A percentile compares a stretch with the other conserved stretches of the same genome.
These are phyloP conservation scores for Simplicillium sp. DNA, from an alignment of 2,329 filamentous ascomycete genomes.

Conservation along the genomic window DNA sequence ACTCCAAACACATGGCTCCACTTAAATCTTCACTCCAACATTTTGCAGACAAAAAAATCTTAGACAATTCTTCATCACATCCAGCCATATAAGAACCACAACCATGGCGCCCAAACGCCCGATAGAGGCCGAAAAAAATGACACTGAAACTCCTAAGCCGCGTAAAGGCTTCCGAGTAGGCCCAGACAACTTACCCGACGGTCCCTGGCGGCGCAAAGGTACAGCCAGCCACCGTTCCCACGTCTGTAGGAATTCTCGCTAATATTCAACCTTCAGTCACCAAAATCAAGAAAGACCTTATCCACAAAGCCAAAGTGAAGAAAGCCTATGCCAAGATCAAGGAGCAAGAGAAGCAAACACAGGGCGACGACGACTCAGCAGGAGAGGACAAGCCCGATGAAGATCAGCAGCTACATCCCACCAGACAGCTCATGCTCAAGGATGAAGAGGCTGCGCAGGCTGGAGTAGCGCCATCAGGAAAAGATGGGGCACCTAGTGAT, in stretches of 20 bases:
- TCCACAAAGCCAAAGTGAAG: constrained; percentile 87
- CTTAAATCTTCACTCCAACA: no score
- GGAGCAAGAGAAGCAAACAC: constrained; percentile 28
- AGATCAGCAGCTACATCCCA: constrained; percentile 22
- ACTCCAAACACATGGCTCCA: no score
- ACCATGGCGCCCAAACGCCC: constrained; percentile 23
- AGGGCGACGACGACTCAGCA: constrained; percentile 8
- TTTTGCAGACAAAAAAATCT: not conserved
- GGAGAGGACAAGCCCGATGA: constrained; percentile 10
- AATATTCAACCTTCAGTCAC: constrained; percentile 43
- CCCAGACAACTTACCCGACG: constrained; percentile 83
- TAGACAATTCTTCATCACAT: not conserved
- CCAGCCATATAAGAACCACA: not conserved
- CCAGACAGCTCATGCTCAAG: constrained; percentile 28
- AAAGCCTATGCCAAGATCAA: constrained; percentile 88
- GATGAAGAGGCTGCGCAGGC: constrained; percentile 25
- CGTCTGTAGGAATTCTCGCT: constrained; percentile 2
- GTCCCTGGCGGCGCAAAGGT: constrained; percentile 74
- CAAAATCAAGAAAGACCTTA: constrained; percentile 82
- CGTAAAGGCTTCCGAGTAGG: constrained; percentile 76
- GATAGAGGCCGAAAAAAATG: constrained; percentile 21
- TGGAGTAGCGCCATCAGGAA: constrained; percentile 9
- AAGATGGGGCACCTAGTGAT: constrained; percentile 13
- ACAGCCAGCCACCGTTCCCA: constrained; percentile 3
- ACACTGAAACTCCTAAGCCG: constrained; percentile 37